Conservation (phyloP, 176 grass and related monocot genomes). For the Triticum timopheevii region DNA sequence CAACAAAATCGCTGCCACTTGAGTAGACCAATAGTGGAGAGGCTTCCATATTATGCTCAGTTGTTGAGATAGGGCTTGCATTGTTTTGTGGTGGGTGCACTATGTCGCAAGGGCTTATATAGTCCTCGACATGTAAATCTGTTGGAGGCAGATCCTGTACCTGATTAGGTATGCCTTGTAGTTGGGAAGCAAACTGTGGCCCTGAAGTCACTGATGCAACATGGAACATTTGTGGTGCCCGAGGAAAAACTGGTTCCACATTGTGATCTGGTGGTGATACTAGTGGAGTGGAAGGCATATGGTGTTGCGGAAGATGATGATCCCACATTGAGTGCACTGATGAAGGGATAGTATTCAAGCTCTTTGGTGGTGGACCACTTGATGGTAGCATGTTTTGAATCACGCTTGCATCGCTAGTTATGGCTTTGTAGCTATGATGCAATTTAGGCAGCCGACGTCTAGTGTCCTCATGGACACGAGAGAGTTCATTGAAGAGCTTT, state of each 20-base stretch:
- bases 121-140: neutral
- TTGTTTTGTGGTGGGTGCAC: neutral
- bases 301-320: neutral
- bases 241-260: neutral
- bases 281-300: neutral
- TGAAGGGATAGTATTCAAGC: too few species aligned
- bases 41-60: neutral
- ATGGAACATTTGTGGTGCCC: neutral
- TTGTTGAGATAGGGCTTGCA: too few species aligned
- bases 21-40: neutral
- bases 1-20: neutral
- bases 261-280: neutral
- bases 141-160: neutral
- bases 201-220: too few species aligned
- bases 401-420: too few species aligned
- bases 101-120: neutral
- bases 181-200: too few species aligned
- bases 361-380: neutral
- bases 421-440: neutral
- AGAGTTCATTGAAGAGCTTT: conserved; percentile 1
- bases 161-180: neutral
- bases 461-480: neutral
- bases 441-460: neutral
- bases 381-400: neutral
- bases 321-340: neutral